Percentiles rank a stretch among this genome's conserved stretches.
phyloP scores from a whole-genome alignment of 805 yeast species.

The Pachysolen tannophilus region DNA sequence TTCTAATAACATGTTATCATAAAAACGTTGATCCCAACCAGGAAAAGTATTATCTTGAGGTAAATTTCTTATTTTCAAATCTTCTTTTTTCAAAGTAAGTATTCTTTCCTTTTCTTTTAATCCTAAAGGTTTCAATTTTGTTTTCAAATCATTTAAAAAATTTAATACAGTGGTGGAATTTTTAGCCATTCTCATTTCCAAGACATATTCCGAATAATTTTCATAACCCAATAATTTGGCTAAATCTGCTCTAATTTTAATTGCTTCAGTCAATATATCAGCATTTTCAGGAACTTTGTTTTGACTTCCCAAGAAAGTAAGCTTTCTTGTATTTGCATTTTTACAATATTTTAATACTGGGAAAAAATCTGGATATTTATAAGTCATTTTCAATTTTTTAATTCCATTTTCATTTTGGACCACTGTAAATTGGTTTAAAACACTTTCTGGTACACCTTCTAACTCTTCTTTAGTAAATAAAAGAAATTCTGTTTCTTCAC shows the following conservation, averaged over 20 bases:
- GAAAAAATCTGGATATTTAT: conserved; percentile 71
- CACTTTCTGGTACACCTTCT: conserved; percentile 65
- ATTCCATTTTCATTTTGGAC: conserved; percentile 34
- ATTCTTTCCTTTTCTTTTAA: conserved; percentile 41
- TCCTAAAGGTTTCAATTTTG: conserved; percentile 54
- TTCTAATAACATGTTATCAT: conserved; percentile 58
- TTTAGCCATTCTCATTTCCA: conserved; percentile 81
- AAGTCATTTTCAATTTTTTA: conserved; percentile 51
- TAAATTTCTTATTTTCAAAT: conserved; percentile 36
- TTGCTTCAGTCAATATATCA: conserved; percentile 48
- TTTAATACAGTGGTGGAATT: conserved; percentile 46
- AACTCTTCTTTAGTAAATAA: conserved; percentile 58
- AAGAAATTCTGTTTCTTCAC: conserved; percentile 59
- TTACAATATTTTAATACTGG: conserved; percentile 74
- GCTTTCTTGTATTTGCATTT: conserved; percentile 54
- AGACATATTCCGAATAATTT: conserved; percentile 59
- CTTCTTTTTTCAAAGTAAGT: conserved; percentile 43
- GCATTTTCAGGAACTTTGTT: conserved; percentile 62
- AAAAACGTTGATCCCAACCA: conserved; percentile 71
- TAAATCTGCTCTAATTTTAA: conserved; percentile 51
- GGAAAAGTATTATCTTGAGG: conserved; percentile 31
- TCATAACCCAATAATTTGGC: conserved; percentile 61
- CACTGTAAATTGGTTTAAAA: conserved; percentile 48
- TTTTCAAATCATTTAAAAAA: conserved; percentile 56
- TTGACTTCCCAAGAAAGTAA: conserved; percentile 60